Evolutionary conservation across 805 yeast species (phyloP).

Genomic region (Danielia oregonensis): DNA sequence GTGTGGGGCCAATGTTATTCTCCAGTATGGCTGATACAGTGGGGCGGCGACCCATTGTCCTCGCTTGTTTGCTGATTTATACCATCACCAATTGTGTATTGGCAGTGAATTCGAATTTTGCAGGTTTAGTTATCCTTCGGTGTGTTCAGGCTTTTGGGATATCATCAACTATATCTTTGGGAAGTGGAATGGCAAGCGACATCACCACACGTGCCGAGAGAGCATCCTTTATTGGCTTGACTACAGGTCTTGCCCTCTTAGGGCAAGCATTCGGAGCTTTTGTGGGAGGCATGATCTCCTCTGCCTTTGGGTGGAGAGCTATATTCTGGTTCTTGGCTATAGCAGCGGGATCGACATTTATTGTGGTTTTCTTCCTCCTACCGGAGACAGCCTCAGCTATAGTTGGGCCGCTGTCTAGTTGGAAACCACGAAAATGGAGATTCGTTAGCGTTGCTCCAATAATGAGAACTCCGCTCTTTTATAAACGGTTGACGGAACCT

Average conservation of each 20-base stretch:
- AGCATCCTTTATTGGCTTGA: constrained; percentile 3
- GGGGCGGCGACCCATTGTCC: constrained; percentile 3
- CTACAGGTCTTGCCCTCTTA: constrained; percentile 3
- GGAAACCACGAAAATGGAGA: constrained; percentile 1
- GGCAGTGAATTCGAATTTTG: constrained; percentile 1
- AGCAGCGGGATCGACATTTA: constrained; percentile 1
- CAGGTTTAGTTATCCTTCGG: constrained; percentile 2
- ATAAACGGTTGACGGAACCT: not conserved
- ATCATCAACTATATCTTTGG: constrained; percentile 2
- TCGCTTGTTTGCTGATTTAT: constrained; percentile 1
- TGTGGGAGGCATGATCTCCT: constrained; percentile 3
- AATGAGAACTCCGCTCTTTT: not conserved
- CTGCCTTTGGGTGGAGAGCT: constrained; percentile 5
- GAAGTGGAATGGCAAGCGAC: constrained; percentile 5
- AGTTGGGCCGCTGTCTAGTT: constrained; percentile 1
- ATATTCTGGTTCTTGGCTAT: constrained; percentile 6
- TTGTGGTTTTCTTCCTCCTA: constrained; percentile 1
- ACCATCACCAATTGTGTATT: constrained; percentile 1
- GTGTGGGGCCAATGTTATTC: constrained; percentile 2
- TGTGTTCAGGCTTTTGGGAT: constrained; percentile 5
- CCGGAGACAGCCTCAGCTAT: constrained; percentile 3
- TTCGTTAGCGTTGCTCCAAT: constrained; percentile 5
- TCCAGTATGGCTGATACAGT: constrained; percentile 2
- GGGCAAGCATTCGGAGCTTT: constrained; percentile 6
- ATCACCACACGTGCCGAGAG: constrained; percentile 4